Conservation (phyloP, 192 early-diverging fungal genomes). For the Entomortierella lignicola region DNA sequence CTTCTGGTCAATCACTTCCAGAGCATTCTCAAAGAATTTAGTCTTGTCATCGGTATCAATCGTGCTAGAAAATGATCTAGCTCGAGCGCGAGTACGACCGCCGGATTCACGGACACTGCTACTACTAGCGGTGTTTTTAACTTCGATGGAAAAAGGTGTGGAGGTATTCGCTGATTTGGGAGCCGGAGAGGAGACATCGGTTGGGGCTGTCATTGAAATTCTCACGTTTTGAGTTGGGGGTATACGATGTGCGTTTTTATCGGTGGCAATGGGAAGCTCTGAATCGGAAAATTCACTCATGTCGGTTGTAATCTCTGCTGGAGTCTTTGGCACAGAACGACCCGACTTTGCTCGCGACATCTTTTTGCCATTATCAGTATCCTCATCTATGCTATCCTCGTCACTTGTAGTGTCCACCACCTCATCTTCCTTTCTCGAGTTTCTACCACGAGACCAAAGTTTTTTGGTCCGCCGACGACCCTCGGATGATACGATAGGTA, state of each 20-base stretch:
- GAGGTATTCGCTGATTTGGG: neutral
- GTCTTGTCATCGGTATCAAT: conserved; percentile 12
- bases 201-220: neutral
- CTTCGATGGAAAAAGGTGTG: neutral
- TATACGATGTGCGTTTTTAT: no score
- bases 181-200: no score
- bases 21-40: conserved; percentile 32
- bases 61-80: conserved; percentile 23
- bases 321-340: no score
- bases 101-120: conserved; percentile 5
- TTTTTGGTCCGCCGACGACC: conserved; percentile 33
- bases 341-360: no score
- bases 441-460: conserved; percentile 28
- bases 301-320: no score
- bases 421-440: conserved; percentile 38
- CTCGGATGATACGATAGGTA: neutral
- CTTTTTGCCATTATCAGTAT: neutral
- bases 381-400: neutral
- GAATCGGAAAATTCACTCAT: no score
- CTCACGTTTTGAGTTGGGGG: neutral
- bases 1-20: conserved; percentile 24
- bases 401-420: conserved; percentile 15
- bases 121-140: neutral
- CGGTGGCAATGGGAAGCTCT: no score
- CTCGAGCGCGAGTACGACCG: conserved; percentile 11